These are phyloP conservation scores for Blepharisma japonicum DNA, from an alignment of 73 alveolate genomes.

Conservation along the genomic window DNA sequence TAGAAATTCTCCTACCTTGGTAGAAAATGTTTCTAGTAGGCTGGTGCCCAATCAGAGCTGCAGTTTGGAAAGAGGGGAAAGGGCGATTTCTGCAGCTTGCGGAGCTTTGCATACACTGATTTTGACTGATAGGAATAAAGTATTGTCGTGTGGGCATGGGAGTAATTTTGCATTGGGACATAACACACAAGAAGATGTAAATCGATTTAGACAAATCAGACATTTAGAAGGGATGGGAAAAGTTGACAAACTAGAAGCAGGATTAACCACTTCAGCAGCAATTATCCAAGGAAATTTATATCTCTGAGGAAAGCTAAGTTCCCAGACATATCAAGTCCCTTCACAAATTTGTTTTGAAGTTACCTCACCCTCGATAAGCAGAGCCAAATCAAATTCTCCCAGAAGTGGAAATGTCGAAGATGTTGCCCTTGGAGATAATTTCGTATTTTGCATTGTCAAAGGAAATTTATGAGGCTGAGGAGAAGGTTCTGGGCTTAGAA, in stretches of 20 bases:
- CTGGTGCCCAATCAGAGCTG: constrained; percentile 38
- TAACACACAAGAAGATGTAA: constrained; percentile 61
- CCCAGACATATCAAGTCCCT: constrained; percentile 55
- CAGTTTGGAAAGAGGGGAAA: constrained; percentile 56
- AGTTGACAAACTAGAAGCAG: constrained; percentile 45
- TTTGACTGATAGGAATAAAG: constrained; percentile 71
- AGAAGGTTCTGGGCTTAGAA: constrained; percentile 26
- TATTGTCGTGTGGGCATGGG: constrained; percentile 87
- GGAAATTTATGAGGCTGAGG: constrained; percentile 5
- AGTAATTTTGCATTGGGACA: constrained; percentile 88
- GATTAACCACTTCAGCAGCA: constrained; percentile 10
- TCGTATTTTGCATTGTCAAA: not conserved
- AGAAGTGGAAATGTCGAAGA: not conserved
- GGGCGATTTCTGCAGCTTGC: constrained; percentile 72
- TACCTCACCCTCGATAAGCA: constrained; percentile 58
- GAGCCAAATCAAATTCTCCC: not conserved
- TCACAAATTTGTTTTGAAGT: constrained; percentile 46
- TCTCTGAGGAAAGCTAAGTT: constrained; percentile 79
- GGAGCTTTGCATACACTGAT: constrained; percentile 83
- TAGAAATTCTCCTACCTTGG: constrained; percentile 30
- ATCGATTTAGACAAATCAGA: constrained; percentile 9
- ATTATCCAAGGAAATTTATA: constrained; percentile 33
- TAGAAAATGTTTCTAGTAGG: constrained; percentile 34
- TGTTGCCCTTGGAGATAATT: not conserved
- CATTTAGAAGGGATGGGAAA: constrained; percentile 33